Evolutionary conservation across 1,139 yeast genomes (phyloP).

Genomic region (Lodderomyces theae): DNA sequence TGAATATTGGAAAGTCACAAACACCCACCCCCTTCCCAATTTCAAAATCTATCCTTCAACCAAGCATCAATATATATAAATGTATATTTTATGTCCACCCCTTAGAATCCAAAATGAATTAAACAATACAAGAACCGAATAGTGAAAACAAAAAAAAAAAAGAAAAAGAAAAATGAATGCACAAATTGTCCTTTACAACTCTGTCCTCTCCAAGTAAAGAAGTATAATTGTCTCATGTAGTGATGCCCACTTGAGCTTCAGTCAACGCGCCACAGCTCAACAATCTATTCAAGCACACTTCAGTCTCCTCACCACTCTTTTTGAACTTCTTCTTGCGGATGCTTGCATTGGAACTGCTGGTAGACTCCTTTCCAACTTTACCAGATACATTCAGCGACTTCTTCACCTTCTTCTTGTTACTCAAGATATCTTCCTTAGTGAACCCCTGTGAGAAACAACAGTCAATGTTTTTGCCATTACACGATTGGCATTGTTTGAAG

Average conservation of each 20-base stretch:
- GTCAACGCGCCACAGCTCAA: slow-evolving; percentile 1
- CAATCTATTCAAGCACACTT: not conserved
- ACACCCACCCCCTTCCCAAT: too few relatives aligned
- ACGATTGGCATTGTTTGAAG: slow-evolving; percentile 50
- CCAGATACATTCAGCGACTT: not conserved
- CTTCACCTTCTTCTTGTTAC: slow-evolving; percentile 19
- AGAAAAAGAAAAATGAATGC: too few relatives aligned
- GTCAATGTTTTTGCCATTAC: slow-evolving; percentile 39
- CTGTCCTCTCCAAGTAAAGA: too few relatives aligned
- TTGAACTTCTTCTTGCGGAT: too few relatives aligned
- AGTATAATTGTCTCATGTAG: too few relatives aligned
- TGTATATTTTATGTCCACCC: too few relatives aligned
- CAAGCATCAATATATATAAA: too few relatives aligned
- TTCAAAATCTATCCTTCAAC: too few relatives aligned
- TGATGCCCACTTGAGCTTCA: slow-evolving; percentile 1
- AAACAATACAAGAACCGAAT: too few relatives aligned
- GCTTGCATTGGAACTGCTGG: not conserved
- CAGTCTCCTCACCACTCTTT: not conserved
- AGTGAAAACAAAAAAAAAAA: not conserved
- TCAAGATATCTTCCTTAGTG: slow-evolving; percentile 53
- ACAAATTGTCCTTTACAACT: too few relatives aligned
- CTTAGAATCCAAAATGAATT: too few relatives aligned
- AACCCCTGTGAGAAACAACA: slow-evolving; percentile 59
- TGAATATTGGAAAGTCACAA: too few relatives aligned
- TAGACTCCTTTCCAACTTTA: not conserved